Percentiles rank a stretch among this genome's conserved stretches.
Evolutionary conservation across 2,329 filamentous ascomycete genomes (phyloP).

Genomic region (Fonsecaea multimorphosa): DNA sequence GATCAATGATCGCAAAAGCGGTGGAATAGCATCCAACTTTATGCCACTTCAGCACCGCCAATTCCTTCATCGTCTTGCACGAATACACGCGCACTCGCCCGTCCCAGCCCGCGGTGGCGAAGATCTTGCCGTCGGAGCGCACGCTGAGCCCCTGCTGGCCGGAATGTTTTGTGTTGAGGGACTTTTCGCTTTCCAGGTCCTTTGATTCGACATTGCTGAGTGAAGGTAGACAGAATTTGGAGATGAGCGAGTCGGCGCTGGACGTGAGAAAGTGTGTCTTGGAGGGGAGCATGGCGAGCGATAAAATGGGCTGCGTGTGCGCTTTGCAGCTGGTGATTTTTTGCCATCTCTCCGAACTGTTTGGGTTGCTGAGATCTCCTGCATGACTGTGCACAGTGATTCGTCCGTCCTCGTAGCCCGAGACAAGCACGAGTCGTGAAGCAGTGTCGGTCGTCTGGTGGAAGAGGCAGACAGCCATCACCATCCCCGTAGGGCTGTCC

Average conservation of each 20-base stretch:
- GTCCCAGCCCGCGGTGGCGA: constrained; percentile 95
- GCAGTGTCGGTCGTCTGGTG: constrained; percentile 47
- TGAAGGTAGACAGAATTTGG: constrained; percentile 65
- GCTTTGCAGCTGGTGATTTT: constrained; percentile 68
- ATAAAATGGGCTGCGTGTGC: constrained; percentile 82
- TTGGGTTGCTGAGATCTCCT: constrained; percentile 8
- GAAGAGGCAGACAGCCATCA: constrained; percentile 78
- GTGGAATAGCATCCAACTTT: constrained; percentile 83
- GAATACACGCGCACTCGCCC: constrained; percentile 80
- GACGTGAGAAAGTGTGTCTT: constrained; percentile 75
- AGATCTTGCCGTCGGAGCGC: constrained; percentile 79
- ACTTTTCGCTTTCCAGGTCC: constrained; percentile 60
- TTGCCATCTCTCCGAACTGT: constrained; percentile 52
- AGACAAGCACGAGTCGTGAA: constrained; percentile 57
- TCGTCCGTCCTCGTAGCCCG: constrained; percentile 85
- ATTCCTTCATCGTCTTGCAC: constrained; percentile 77
- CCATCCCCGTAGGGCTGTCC: constrained; percentile 68
- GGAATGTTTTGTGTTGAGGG: constrained; percentile 79
- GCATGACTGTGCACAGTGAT: constrained; percentile 64
- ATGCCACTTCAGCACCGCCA: constrained; percentile 95
- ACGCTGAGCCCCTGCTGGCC: constrained; percentile 84
- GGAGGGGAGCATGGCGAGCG: constrained; percentile 63
- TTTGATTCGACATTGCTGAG: constrained; percentile 53
- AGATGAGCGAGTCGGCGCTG: constrained; percentile 78
- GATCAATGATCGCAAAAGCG: constrained; percentile 64